A percentile compares a stretch with the other conserved stretches of the same genome.
These are phyloP conservation scores for Suaeda aralocaspica DNA, from an alignment of 148 eudicot species.

Conservation along the genomic window DNA sequence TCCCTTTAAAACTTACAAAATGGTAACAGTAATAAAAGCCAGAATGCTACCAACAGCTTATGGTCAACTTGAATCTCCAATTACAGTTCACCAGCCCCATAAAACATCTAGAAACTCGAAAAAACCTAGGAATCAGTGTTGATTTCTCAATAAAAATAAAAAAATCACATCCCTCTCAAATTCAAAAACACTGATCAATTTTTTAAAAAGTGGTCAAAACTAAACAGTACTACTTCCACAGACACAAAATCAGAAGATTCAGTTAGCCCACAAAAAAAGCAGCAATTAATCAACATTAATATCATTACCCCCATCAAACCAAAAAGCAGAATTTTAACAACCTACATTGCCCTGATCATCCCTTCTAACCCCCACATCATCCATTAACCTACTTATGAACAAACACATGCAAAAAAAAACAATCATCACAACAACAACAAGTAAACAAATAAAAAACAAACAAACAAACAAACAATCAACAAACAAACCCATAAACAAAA, in stretches of 20 bases:
- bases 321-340: constrained; percentile 18
- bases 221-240: neutral
- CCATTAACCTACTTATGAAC: neutral
- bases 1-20: neutral
- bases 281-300: constrained; percentile 21
- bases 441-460: too few species aligned
- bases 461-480: too few species aligned
- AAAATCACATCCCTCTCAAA: neutral
- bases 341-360: constrained; percentile 17
- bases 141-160: neutral
- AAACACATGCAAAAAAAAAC: constrained; percentile 29
- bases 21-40: neutral
- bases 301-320: constrained; percentile 7
- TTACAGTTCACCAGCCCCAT: constrained; percentile 1
- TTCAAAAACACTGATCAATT: constrained; percentile 15
- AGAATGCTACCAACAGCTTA: neutral
- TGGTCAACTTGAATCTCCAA: neutral
- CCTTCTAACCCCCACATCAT: constrained; percentile 3
- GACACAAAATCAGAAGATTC: neutral
- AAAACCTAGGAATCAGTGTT: neutral
- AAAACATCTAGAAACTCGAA: neutral
- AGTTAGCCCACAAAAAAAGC: constrained; percentile 12
- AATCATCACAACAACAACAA: constrained; percentile 14
- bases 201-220: neutral
- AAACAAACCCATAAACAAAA: neutral